Conservation (phyloP, 1,284 basidiomycete species). For the Jaminaea rosea region DNA sequence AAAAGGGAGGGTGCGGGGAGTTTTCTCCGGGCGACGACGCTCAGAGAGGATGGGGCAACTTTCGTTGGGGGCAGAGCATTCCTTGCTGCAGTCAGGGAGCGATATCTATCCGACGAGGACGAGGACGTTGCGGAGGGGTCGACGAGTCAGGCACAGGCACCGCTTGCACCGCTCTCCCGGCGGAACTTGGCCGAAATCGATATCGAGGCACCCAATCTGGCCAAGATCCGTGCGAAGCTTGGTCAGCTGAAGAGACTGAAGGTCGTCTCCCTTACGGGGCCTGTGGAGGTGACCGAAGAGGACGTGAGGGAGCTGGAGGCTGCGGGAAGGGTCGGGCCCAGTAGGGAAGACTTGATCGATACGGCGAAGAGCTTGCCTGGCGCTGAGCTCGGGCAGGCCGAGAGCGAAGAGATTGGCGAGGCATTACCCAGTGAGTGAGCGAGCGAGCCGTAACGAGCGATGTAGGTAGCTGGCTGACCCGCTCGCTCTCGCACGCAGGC, state of each 20-base stretch:
- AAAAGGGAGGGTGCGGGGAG: slow-evolving; percentile 12
- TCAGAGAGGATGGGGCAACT: background rate
- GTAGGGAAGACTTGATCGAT: no score
- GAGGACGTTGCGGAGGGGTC: background rate
- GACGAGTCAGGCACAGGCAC: background rate
- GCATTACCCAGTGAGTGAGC: slow-evolving; percentile 62
- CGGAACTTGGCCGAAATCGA: slow-evolving; percentile 54
- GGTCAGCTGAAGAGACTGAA: slow-evolving; percentile 60
- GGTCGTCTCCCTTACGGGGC: slow-evolving; percentile 59
- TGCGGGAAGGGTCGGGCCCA: slow-evolving; percentile 1
- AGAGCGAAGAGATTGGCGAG: no score
- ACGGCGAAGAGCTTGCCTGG: no score
- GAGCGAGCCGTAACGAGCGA: no score
- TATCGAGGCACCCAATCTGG: slow-evolving; percentile 75
- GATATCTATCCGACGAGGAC: background rate
- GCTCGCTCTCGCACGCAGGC: slow-evolving; percentile 51
- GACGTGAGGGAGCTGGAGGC: slow-evolving; percentile 5
- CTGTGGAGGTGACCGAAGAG: slow-evolving; percentile 50
- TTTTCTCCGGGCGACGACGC: background rate
- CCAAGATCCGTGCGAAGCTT: slow-evolving; percentile 64
- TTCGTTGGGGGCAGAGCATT: background rate
- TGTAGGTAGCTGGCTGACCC: background rate
- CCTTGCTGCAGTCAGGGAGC: background rate
- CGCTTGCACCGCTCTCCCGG: slow-evolving; percentile 39
- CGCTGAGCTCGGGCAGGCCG: no score